Evolutionary conservation across 2,329 filamentous ascomycete genomes (phyloP).

Genomic region (Trichoderma asperellum): DNA sequence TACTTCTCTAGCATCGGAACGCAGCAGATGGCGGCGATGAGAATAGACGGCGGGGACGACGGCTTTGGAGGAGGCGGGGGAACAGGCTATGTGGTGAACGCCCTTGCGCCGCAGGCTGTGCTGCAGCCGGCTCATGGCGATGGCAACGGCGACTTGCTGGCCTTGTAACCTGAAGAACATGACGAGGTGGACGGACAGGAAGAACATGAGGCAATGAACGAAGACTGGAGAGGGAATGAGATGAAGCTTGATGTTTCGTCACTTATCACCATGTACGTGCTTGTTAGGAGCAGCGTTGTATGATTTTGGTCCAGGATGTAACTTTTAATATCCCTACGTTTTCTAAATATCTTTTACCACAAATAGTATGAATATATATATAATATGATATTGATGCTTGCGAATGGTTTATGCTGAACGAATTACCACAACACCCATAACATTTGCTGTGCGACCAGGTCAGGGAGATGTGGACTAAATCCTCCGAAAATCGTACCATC

Average conservation of each 20-base stretch:
- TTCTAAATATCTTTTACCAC: not conserved
- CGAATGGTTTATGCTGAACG: not conserved
- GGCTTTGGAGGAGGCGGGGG: slow-evolving; percentile 63
- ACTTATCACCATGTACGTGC: not conserved
- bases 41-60: slow-evolving; percentile 65
- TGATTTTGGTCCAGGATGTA: slow-evolving; percentile 17
- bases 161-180: slow-evolving; percentile 53
- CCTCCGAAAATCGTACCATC: too few species aligned
- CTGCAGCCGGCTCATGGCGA: slow-evolving; percentile 70
- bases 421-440: too few species aligned
- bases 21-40: slow-evolving; percentile 74
- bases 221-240: not conserved
- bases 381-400: not conserved
- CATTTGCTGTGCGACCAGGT: not conserved
- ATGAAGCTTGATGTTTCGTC: not conserved
- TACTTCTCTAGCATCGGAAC: slow-evolving; percentile 83
- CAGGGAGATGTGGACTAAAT: too few species aligned
- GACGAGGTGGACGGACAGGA: not conserved
- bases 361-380: not conserved
- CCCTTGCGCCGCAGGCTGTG: slow-evolving; percentile 76
- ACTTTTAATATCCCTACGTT: not conserved
- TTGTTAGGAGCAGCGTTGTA: slow-evolving; percentile 6
- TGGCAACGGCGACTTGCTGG: slow-evolving; percentile 72
- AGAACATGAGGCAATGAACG: not conserved
- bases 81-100: slow-evolving; percentile 74